Evolutionary conservation across 2,329 filamentous ascomycete genomes (phyloP).

Genomic region (Diplodia intermedia): DNA sequence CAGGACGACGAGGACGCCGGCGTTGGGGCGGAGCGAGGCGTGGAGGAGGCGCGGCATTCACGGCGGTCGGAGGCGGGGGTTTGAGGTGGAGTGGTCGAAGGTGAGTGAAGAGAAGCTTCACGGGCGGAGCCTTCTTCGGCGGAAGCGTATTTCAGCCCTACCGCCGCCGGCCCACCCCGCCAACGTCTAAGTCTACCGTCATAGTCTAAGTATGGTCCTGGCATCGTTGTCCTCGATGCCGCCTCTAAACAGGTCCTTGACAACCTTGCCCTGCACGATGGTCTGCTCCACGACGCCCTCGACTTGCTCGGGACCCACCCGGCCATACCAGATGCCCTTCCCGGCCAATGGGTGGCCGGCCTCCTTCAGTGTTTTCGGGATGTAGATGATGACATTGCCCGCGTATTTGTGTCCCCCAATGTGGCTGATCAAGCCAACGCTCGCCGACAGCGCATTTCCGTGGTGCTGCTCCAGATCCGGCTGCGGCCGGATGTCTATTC

Average conservation of each 20-base stretch:
- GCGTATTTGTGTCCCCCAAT: slow-evolving; percentile 87
- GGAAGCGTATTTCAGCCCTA: slow-evolving; percentile 28
- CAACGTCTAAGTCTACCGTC: neutral
- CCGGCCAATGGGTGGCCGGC: slow-evolving; percentile 66
- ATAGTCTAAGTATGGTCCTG: slow-evolving; percentile 22
- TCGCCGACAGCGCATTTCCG: slow-evolving; percentile 48
- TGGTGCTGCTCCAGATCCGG: slow-evolving; percentile 46
- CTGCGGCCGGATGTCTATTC: slow-evolving; percentile 51
- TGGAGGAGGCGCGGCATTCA: slow-evolving; percentile 29
- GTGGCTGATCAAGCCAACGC: slow-evolving; percentile 76
- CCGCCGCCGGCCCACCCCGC: neutral
- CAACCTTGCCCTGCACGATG: slow-evolving; percentile 68
- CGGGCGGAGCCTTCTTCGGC: slow-evolving; percentile 14
- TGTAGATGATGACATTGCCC: slow-evolving; percentile 82
- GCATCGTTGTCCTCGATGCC: slow-evolving; percentile 59
- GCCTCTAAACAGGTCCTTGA: slow-evolving; percentile 75
- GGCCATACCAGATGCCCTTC: slow-evolving; percentile 81
- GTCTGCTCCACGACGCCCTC: slow-evolving; percentile 78
- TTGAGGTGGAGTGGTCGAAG: neutral
- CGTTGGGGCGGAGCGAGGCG: slow-evolving; percentile 39
- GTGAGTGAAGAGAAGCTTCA: slow-evolving; percentile 23
- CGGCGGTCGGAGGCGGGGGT: neutral
- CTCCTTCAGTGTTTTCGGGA: slow-evolving; percentile 62
- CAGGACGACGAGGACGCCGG: slow-evolving; percentile 43
- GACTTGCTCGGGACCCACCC: slow-evolving; percentile 76